These are phyloP conservation scores for Cutaneotrichosporon arboriforme DNA, from an alignment of 1,284 basidiomycete species.

Conservation along the genomic window DNA sequence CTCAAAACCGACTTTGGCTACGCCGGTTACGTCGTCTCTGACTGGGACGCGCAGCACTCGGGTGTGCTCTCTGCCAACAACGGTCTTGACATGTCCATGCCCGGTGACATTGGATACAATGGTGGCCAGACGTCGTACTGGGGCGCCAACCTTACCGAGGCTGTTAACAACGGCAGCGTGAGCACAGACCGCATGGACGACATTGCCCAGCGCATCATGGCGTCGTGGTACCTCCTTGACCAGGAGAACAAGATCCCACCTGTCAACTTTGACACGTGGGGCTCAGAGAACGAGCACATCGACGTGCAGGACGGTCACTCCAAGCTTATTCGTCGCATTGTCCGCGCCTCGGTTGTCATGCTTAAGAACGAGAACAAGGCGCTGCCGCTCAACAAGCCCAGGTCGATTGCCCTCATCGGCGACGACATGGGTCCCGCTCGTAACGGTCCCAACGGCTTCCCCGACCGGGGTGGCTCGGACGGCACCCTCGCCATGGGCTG, in stretches of 20 bases:
- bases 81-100: constrained; percentile 50
- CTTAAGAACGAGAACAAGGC: constrained; percentile 61
- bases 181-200: constrained; percentile 28
- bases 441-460: constrained; percentile 67
- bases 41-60: constrained; percentile 16
- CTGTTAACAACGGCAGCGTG: constrained; percentile 25
- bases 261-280: constrained; percentile 19
- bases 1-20: constrained; percentile 71
- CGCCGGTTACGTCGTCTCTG: constrained; percentile 12
- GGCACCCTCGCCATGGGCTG: constrained; percentile 74
- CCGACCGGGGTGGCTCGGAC: constrained; percentile 54
- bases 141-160: constrained; percentile 20
- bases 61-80: constrained; percentile 16
- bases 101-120: constrained; percentile 36
- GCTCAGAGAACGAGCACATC: constrained; percentile 54
- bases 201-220: constrained; percentile 30
- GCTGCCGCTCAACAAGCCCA: constrained; percentile 57
- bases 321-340: constrained; percentile 37
- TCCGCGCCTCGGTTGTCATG: constrained; percentile 55
- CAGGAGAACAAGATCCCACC: constrained; percentile 28
- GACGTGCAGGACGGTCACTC: constrained; percentile 71
- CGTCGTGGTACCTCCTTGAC: constrained; percentile 29
- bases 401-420: constrained; percentile 58
- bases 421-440: constrained; percentile 64
- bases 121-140: constrained; percentile 14